Percentiles rank a stretch among this genome's conserved stretches.
phyloP scores from a whole-genome alignment of 306 rosid genomes.

The Erythrophleum fordii region DNA sequence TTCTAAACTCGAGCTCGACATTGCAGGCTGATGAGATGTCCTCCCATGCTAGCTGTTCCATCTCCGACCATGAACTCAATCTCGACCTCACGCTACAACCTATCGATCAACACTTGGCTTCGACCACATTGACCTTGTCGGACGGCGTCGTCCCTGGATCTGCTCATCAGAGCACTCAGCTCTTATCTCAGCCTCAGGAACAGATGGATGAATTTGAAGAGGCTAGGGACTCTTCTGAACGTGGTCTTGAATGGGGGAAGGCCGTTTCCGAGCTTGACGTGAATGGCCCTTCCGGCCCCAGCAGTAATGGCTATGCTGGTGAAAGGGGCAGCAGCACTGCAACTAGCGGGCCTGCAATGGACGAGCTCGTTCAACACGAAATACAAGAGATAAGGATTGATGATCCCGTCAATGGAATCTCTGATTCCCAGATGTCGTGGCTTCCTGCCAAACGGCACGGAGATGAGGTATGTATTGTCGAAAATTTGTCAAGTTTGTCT shows the following conservation, averaged over 20 bases:
- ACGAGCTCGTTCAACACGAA: constrained; percentile 53
- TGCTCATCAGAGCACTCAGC: constrained; percentile 21
- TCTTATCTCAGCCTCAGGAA: constrained; percentile 4
- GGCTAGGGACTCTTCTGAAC: constrained; percentile 34
- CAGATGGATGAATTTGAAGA: constrained; percentile 17
- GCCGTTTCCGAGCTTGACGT: constrained; percentile 35
- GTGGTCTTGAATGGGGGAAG: constrained; percentile 1
- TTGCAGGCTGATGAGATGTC: constrained; percentile 37
- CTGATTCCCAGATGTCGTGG: constrained; percentile 53
- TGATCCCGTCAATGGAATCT: constrained; percentile 37
- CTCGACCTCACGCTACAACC: no score
- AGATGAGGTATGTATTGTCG: constrained; percentile 65
- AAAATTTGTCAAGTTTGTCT: neutral
- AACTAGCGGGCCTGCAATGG: constrained; percentile 54
- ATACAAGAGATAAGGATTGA: constrained; percentile 55
- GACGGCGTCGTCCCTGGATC: constrained; percentile 56
- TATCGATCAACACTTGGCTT: constrained; percentile 53
- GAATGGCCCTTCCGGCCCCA: constrained; percentile 66
- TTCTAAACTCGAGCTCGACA: neutral
- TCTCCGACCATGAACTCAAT: constrained; percentile 37
- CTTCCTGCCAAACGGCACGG: constrained; percentile 63
- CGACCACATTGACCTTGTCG: constrained; percentile 53
- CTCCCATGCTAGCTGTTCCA: constrained; percentile 41
- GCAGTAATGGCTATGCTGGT: constrained; percentile 82
- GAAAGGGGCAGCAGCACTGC: constrained; percentile 76